Base-by-base conservation (phyloP, 2,329 filamentous ascomycete genomes). In the Sporothrix mexicana region DNA sequence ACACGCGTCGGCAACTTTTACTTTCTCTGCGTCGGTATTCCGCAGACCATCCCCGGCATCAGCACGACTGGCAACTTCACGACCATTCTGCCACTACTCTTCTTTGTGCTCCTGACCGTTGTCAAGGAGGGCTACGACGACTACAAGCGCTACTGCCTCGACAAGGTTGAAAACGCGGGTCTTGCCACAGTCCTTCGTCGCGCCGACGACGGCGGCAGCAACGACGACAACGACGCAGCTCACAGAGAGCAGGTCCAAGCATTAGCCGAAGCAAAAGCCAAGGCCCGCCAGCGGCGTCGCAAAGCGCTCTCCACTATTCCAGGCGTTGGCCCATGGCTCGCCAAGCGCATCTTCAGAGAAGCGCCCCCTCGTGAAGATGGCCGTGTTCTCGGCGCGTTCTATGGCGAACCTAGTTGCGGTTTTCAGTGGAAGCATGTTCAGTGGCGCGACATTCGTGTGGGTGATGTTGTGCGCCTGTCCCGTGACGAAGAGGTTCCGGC, bases 61-160 rank as follows among this genome's bases (percentile, higher is more conserved):
- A 93, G 91, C 82, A 94, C 92, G 2, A 94, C 92, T 2, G 92
- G 92, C 80, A 91, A 78, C 72, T 93, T 88, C 77, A 94, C 92
- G 8, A 94, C 92, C 0, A 91, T 94, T 77, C 84, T 93, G 57
- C 92, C 92, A 0, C 81, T 94, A 57, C 79, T 92, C 74, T 91
- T 94, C 80, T 94, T 94, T 79, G 92, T 97, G 55, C 84, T 90
- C 49, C 85, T 97, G 73, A 96, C 93, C 0, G 92, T 97, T 77
- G 86, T 86, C 41, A 97, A 97, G 79, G 94, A 97, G 82, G 94
- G 93, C 0, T 96, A 93, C 77, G 94, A 97, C 79, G 94, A 97
- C 80, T 90, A 92, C 77, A 89, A 92, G 77, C 87, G 94, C 74
- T 92, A 96, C 81, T 88, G 92, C 17, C 84, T 97, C 64, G 94